Evolutionary conservation across 805 yeast genomes (phyloP).

Genomic region (Ogataea wickerhamii): DNA sequence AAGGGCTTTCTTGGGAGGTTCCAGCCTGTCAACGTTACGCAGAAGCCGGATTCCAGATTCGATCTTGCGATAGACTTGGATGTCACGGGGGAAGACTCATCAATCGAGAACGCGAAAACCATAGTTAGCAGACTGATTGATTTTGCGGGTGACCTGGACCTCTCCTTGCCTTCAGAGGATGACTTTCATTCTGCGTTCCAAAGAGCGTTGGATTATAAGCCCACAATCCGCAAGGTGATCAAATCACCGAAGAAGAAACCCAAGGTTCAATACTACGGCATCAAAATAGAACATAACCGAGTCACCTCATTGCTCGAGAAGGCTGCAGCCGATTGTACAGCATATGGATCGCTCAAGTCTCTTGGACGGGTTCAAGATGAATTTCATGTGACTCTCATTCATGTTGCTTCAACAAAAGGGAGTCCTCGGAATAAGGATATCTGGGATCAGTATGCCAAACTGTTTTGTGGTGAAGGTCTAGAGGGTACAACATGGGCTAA

Average conservation of each 20-base stretch:
- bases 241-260: conserved; percentile 12
- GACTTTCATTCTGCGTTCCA: conserved; percentile 46
- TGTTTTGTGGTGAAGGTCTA: conserved; percentile 13
- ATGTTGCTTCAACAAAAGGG: conserved; percentile 28
- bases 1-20: conserved; percentile 67
- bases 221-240: conserved; percentile 42
- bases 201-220: conserved; percentile 51
- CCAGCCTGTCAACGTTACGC: conserved; percentile 48
- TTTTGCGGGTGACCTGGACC: conserved; percentile 41
- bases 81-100: conserved; percentile 40
- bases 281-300: conserved; percentile 29
- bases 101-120: conserved; percentile 45
- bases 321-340: not conserved
- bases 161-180: conserved; percentile 38
- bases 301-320: conserved; percentile 17
- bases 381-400: conserved; percentile 70
- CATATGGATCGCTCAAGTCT: conserved; percentile 23
- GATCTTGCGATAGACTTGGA: conserved; percentile 61
- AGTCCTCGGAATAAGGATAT: conserved; percentile 8
- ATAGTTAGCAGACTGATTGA: conserved; percentile 39
- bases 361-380: conserved; percentile 42
- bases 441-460: conserved; percentile 19
- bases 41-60: conserved; percentile 62
- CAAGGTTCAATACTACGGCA: conserved; percentile 45
- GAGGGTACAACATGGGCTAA: conserved; percentile 1